Conservation (phyloP, 208 protist species). For the Leishmania braziliensis region DNA sequence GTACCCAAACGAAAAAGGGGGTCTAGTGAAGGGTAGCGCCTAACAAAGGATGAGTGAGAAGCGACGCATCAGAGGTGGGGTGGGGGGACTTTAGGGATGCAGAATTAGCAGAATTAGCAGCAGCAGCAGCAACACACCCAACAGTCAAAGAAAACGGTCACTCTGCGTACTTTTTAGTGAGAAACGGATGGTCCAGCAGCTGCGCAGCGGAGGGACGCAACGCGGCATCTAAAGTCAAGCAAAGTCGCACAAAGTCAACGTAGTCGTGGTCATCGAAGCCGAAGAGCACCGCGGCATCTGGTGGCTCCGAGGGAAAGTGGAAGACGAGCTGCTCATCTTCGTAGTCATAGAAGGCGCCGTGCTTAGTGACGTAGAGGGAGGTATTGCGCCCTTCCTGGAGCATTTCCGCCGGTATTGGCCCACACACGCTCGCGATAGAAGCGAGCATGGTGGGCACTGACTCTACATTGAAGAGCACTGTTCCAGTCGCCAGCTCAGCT, state of each 20-base stretch:
- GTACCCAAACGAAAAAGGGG: neutral
- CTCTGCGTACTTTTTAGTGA: slow-evolving; percentile 33
- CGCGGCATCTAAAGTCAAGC: slow-evolving; percentile 62
- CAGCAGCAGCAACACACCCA: neutral
- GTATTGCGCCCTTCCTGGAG: slow-evolving; percentile 92
- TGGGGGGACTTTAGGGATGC: neutral
- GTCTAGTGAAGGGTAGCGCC: neutral
- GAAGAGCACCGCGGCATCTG: slow-evolving; percentile 42
- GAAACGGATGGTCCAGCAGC: slow-evolving; percentile 72
- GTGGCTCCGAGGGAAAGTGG: slow-evolving; percentile 57
- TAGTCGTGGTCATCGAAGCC: slow-evolving; percentile 63
- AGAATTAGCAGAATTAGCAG: neutral
- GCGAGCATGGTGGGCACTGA: slow-evolving; percentile 67
- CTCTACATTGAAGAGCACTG: slow-evolving; percentile 87
- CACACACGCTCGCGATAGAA: slow-evolving; percentile 71
- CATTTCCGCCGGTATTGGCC: slow-evolving; percentile 65
- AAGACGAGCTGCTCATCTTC: slow-evolving; percentile 60
- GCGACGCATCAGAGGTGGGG: neutral
- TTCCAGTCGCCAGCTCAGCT: slow-evolving; percentile 94
- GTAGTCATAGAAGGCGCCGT: slow-evolving; percentile 84
- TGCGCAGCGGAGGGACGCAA: slow-evolving; percentile 55
- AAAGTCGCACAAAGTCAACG: slow-evolving; percentile 76
- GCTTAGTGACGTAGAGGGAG: slow-evolving; percentile 91
- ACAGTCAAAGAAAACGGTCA: neutral
- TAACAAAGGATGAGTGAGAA: neutral